Percentiles rank a stretch among this genome's conserved stretches.
Evolutionary conservation across 208 protist genomes (phyloP).

Genomic region (Trypanosomatidae sp.): DNA sequence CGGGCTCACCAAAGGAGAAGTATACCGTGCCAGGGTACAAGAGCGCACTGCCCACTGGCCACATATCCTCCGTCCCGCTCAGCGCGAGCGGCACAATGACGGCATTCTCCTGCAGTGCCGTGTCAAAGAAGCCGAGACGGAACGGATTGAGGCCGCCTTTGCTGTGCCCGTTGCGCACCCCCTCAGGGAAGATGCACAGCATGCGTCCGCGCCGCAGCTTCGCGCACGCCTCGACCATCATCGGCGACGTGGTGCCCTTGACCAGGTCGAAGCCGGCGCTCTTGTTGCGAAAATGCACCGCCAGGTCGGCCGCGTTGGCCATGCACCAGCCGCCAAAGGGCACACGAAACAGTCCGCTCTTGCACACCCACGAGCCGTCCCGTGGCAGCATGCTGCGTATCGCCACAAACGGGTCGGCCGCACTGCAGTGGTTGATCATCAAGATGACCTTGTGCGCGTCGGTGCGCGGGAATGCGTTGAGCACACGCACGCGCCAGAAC

Average conservation of each 20-base stretch:
- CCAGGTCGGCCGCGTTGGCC: constrained; percentile 60
- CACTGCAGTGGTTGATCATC: constrained; percentile 80
- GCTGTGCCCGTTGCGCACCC: constrained; percentile 51
- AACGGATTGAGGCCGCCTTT: constrained; percentile 54
- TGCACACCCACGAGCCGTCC: constrained; percentile 73
- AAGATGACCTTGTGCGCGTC: constrained; percentile 53
- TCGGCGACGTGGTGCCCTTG: constrained; percentile 59
- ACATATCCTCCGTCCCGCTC: constrained; percentile 63
- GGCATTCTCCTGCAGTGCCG: constrained; percentile 62
- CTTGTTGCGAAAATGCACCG: constrained; percentile 65
- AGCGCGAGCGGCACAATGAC: constrained; percentile 71
- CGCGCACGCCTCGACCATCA: constrained; percentile 60
- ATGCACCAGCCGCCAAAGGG: constrained; percentile 77
- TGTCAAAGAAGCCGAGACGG: constrained; percentile 68
- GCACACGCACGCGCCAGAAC: constrained; percentile 57
- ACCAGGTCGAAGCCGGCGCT: constrained; percentile 51
- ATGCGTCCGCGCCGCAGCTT: constrained; percentile 60
- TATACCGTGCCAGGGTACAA: constrained; percentile 43
- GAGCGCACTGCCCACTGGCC: constrained; percentile 29
- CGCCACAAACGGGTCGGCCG: constrained; percentile 61
- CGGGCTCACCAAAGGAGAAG: constrained; percentile 59
- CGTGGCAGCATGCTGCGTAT: constrained; percentile 55
- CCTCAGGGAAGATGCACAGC: constrained; percentile 81
- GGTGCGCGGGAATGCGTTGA: constrained; percentile 49
- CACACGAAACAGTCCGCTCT: constrained; percentile 63